Conservation (phyloP, 2,329 filamentous ascomycete species). For the Furcasterigmium sp. region DNA sequence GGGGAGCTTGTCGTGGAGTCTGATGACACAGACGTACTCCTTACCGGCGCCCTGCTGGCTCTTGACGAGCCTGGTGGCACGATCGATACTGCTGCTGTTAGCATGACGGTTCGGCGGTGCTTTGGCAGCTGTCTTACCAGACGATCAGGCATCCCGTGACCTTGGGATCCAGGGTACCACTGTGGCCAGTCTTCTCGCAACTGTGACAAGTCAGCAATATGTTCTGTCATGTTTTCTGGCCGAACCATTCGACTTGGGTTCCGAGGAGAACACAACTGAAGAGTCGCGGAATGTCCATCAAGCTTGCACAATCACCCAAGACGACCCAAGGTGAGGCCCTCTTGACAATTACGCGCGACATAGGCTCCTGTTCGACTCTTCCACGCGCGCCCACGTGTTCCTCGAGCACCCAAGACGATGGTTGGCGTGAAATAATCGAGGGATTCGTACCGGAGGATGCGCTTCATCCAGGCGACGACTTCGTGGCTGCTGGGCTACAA, state of each 20-base stretch:
- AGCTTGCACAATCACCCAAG: no score
- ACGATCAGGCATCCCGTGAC: constrained; percentile 95
- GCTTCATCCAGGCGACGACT: constrained; percentile 98
- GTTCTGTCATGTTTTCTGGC: no score
- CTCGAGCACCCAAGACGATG: no score
- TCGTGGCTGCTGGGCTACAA: constrained; percentile 63
- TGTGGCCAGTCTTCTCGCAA: constrained; percentile 91
- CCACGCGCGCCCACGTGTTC: no score
- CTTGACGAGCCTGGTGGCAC: constrained; percentile 95
- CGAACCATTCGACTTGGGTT: no score
- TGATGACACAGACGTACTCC: constrained; percentile 95
- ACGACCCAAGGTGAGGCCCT: no score
- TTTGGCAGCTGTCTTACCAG: constrained; percentile 36
- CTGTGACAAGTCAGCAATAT: no score
- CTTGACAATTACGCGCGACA: no score
- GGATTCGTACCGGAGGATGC: constrained; percentile 75
- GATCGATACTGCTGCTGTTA: constrained; percentile 59
- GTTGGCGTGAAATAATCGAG: no score
- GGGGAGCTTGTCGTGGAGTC: constrained; percentile 90
- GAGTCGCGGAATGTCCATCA: no score
- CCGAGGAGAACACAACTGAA: no score
- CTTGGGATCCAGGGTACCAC: constrained; percentile 95
- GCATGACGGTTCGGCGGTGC: background rate
- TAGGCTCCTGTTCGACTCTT: no score
- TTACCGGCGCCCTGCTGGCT: constrained; percentile 98